Evolutionary conservation across 208 protist species (phyloP).

Genomic region (Porcisia deanei): DNA sequence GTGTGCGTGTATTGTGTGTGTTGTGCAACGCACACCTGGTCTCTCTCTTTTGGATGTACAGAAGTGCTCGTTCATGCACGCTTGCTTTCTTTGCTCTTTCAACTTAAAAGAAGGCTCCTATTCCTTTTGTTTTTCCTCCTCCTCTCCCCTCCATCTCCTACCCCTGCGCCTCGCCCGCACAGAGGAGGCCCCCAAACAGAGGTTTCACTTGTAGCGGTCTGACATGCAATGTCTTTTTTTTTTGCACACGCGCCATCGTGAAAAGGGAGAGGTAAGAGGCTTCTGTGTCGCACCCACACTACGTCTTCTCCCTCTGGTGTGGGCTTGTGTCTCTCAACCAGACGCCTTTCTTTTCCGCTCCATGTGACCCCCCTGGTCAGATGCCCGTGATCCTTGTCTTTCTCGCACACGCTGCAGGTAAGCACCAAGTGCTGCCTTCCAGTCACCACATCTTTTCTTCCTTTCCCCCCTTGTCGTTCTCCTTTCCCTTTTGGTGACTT

Average conservation of each 20-base stretch:
- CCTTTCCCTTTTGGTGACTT: background rate
- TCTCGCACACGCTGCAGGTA: background rate
- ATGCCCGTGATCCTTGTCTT: background rate
- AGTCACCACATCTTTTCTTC: too few relatives aligned
- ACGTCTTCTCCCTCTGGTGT: background rate
- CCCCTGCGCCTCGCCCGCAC: background rate
- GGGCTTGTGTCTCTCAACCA: background rate
- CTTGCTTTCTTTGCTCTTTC: background rate
- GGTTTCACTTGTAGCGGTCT: background rate
- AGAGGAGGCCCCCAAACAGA: background rate
- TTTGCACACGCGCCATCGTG: too few relatives aligned
- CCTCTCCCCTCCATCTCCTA: background rate
- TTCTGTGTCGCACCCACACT: too few relatives aligned
- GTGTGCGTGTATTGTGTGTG: background rate
- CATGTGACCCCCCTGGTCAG: background rate
- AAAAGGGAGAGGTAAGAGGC: background rate
- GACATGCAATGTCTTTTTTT: too few relatives aligned
- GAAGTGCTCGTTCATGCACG: background rate
- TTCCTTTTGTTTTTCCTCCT: background rate
- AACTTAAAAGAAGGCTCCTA: too few relatives aligned
- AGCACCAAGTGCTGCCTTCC: background rate
- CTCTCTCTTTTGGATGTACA: background rate
- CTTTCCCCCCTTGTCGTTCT: too few relatives aligned
- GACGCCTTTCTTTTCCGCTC: background rate
- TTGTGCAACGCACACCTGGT: background rate